Evolutionary conservation across 768 basidiomycete species (phyloP), one percentile per base, ranked within the genome.

Genomic region (Lanmaoa rubissima): DNA sequence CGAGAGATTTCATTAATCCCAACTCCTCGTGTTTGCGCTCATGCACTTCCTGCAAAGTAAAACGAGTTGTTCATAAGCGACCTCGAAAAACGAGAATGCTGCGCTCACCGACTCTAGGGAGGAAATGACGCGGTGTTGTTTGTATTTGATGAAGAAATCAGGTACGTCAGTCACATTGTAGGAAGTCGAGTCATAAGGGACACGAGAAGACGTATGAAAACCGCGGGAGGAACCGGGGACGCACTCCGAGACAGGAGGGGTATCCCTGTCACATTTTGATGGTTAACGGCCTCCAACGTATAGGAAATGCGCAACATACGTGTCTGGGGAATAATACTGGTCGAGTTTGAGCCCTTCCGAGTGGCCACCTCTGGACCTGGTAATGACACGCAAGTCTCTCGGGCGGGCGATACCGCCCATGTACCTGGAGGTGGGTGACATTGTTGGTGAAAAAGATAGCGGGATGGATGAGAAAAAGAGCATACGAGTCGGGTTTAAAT

Each of bases 371-470:
- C 66, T 64, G 42, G 72, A 75, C 72, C 73, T 76, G 53, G 75
- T 67, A 16, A 74, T 51, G n/a, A 59, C 53, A 8, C 73, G 73
- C 19, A 81, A 48, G 42, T 74, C 72, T 10, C 54, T 61, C 0
- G 78, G 76, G 35, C 74, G 71, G 5, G 78, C 69, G 62, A 76
- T 71, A 43, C 78, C 78, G 1, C 73, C 68, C 64, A 73, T 68
- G 51, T 67, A 74, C 16, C 80, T 80, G 49, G 59, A 60, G 39
- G 55, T 47, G 42, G 55, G 41, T 0, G 46, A 12, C 69, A 69
- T 72, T 3, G 52, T 53, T 0, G 19, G 51, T 24, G 38, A 48
- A 12, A n/a, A 48, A 43, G 45, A 21, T 16, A 12, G 34, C 6
- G 11, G 17, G 41, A 36, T 1, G 17, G 48, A 36, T 36, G 38